Evolutionary conservation across 345 rosid species (phyloP).

Genomic region (Syzygium jambos): DNA sequence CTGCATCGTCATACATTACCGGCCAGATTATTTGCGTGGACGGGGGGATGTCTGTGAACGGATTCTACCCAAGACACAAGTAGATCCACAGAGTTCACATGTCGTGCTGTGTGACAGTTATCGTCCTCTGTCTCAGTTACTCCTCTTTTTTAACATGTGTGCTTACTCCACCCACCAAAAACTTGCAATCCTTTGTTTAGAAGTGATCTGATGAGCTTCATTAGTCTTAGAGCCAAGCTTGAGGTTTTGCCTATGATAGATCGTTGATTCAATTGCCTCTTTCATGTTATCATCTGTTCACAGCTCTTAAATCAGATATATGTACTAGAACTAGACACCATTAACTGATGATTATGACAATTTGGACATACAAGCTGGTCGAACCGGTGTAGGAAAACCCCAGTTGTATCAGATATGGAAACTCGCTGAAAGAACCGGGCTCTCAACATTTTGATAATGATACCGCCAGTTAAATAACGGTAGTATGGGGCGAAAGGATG

Average conservation of each 20-base stretch:
- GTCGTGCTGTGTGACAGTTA: background rate
- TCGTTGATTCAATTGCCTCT: background rate
- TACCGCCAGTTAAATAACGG: background rate
- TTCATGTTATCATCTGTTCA: background rate
- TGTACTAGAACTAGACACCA: background rate
- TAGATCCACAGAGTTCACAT: background rate
- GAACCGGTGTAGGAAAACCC: background rate
- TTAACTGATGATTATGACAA: background rate
- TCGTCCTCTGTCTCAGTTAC: background rate
- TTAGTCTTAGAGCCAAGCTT: background rate
- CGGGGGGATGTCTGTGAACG: constrained; percentile 59
- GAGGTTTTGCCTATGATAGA: background rate
- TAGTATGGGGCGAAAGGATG: background rate
- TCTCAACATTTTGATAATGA: background rate
- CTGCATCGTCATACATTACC: constrained; percentile 73
- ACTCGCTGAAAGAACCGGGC: background rate
- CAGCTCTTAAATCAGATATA: background rate
- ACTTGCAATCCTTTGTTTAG: background rate
- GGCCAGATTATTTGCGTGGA: constrained; percentile 65
- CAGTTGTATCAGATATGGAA: background rate
- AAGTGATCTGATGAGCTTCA: background rate
- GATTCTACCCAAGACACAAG: constrained; percentile 18
- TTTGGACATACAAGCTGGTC: background rate
- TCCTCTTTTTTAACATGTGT: background rate
- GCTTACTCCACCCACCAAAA: background rate